Percentiles rank a stretch among this genome's conserved stretches.
Conservation (phyloP, 2,329 filamentous ascomycete genomes). For the Venturia nashicola region DNA sequence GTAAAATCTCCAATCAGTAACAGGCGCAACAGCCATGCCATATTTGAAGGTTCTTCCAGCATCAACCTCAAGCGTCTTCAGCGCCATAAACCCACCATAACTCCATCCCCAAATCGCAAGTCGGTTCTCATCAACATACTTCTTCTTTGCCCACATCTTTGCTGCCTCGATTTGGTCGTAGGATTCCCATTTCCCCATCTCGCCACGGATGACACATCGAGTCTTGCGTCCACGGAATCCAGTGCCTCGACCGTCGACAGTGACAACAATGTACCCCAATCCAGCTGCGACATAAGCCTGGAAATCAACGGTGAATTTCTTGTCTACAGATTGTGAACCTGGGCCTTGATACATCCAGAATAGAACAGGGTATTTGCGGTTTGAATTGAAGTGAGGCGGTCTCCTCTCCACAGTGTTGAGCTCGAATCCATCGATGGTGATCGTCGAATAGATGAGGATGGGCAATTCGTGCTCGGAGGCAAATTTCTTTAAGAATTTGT, state of each 20-base stretch:
- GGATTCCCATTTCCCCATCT: constrained; percentile 76
- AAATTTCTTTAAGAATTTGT: constrained; percentile 54
- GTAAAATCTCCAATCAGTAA: constrained; percentile 97
- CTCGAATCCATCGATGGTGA: constrained; percentile 70
- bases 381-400: constrained; percentile 74
- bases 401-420: constrained; percentile 70
- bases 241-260: constrained; percentile 85
- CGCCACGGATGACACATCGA: constrained; percentile 68
- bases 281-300: constrained; percentile 76
- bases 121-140: constrained; percentile 69
- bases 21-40: constrained; percentile 94
- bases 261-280: constrained; percentile 88
- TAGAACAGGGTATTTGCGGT: constrained; percentile 81
- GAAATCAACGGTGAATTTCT: constrained; percentile 74
- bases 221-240: constrained; percentile 79
- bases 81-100: constrained; percentile 86
- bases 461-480: constrained; percentile 72
- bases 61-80: constrained; percentile 90
- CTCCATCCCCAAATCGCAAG: constrained; percentile 98
- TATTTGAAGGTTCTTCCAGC: constrained; percentile 85
- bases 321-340: constrained; percentile 77
- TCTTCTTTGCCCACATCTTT: constrained; percentile 66
- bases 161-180: constrained; percentile 85
- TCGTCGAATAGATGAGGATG: constrained; percentile 66
- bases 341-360: constrained; percentile 94